A percentile compares a stretch with the other conserved stretches of the same genome.
These are phyloP conservation scores for Aspergillus arachidicola DNA, from an alignment of 2,329 filamentous ascomycete species.

Conservation along the genomic window DNA sequence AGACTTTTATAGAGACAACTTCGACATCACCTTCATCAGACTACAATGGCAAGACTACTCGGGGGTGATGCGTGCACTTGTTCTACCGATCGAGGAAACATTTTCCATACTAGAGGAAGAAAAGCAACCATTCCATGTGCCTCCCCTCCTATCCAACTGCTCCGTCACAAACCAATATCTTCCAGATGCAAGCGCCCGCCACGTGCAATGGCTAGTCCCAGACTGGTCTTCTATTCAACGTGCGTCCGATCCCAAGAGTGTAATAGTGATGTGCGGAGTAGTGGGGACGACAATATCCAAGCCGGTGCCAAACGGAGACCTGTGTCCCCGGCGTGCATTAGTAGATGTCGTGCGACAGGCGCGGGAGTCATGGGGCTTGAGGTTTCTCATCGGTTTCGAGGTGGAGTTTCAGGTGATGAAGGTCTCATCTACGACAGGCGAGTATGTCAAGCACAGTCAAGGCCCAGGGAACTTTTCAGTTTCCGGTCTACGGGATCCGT, in stretches of 20 bases:
- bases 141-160: not conserved
- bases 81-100: not conserved
- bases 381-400: conserved; percentile 18
- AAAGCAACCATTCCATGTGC: not conserved
- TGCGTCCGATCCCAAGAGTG: not conserved
- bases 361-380: not conserved
- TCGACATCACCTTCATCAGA: too few relatives aligned
- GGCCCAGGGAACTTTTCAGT: not conserved
- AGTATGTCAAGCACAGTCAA: not conserved
- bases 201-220: not conserved
- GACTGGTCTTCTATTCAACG: not conserved
- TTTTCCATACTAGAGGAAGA: not conserved
- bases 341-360: conserved; percentile 6
- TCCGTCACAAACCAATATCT: not conserved
- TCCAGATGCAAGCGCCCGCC: not conserved
- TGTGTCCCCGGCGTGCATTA: conserved; percentile 13
- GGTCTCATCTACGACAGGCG: not conserved
- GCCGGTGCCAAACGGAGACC: not conserved
- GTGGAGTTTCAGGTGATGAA: conserved; percentile 17
- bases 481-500: conserved; percentile 8
- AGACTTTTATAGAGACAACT: too few relatives aligned
- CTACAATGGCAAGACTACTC: too few relatives aligned
- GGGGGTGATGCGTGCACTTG: too few relatives aligned
- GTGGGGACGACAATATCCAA: not conserved
- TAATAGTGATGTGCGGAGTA: not conserved